Conservation (phyloP, 2,329 filamentous ascomycete species). For the Colletotrichum incanum region DNA sequence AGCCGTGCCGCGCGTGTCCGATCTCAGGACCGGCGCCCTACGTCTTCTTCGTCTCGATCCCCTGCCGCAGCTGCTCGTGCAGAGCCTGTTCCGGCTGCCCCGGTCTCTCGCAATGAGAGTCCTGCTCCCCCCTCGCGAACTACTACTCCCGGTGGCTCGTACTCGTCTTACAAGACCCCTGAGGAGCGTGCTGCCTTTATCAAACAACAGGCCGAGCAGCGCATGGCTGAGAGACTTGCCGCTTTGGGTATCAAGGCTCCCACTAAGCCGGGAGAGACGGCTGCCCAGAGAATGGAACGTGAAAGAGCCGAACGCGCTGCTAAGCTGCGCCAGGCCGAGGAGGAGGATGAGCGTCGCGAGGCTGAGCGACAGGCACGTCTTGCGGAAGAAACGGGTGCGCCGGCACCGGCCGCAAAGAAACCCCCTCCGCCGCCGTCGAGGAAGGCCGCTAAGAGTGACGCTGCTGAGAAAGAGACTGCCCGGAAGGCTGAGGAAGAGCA, state of each 20-base stretch:
- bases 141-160: constrained; percentile 75
- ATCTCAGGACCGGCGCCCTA: constrained; percentile 69
- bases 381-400: constrained; percentile 80
- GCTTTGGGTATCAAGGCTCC: constrained; percentile 92
- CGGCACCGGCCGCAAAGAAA: constrained; percentile 74
- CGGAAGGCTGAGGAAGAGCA: constrained; percentile 73
- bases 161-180: constrained; percentile 88
- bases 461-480: constrained; percentile 66
- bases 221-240: constrained; percentile 96
- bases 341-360: constrained; percentile 92
- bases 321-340: constrained; percentile 90
- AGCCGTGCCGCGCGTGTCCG: constrained; percentile 83
- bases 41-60: constrained; percentile 53
- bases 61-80: constrained; percentile 61
- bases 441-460: constrained; percentile 77
- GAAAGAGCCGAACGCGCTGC: constrained; percentile 91
- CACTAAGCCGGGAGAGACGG: constrained; percentile 82
- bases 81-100: constrained; percentile 56
- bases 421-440: constrained; percentile 87
- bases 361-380: constrained; percentile 87
- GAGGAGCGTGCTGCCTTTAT: constrained; percentile 97
- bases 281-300: constrained; percentile 88
- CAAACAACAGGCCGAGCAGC: constrained; percentile 95
- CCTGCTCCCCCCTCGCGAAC: constrained; percentile 69
- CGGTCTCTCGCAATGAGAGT: constrained; percentile 63